Evolutionary conservation across 371 early-diverging fungal species (phyloP).

Genomic region (Mortierella sp.): DNA sequence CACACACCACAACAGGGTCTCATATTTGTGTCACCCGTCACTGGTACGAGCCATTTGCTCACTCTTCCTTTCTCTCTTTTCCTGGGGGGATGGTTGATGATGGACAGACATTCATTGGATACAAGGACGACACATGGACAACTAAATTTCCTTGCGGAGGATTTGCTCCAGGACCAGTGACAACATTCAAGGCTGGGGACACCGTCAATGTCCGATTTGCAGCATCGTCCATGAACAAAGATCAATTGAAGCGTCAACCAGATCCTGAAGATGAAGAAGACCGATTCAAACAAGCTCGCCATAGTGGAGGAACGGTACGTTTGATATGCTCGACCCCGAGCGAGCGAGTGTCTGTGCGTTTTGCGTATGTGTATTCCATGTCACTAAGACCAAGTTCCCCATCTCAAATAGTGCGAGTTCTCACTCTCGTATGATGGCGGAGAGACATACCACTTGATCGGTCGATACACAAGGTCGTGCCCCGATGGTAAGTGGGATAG

Average conservation of each 20-base stretch:
- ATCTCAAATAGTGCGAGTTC: slow-evolving; percentile 64
- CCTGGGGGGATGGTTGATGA: no score
- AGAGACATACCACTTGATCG: slow-evolving; percentile 65
- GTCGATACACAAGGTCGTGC: slow-evolving; percentile 38
- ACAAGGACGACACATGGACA: slow-evolving; percentile 5
- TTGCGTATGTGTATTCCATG: no score
- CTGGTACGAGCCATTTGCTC: no score
- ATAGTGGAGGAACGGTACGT: slow-evolving; percentile 60
- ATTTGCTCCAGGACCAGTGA: slow-evolving; percentile 15
- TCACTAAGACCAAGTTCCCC: background rate
- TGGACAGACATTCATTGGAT: slow-evolving; percentile 5
- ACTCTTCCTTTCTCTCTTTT: background rate
- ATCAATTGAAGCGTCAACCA: background rate
- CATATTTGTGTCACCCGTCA: background rate
- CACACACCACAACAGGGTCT: background rate
- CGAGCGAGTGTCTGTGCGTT: no score
- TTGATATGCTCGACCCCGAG: no score
- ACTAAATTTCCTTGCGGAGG: slow-evolving; percentile 11
- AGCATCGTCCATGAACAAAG: slow-evolving; percentile 8
- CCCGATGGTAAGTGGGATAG: slow-evolving; percentile 34
- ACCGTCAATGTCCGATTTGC: slow-evolving; percentile 18
- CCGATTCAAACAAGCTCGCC: slow-evolving; percentile 40
- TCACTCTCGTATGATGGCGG: slow-evolving; percentile 72
- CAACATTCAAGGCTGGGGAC: slow-evolving; percentile 21
- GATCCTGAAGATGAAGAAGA: background rate